Evolutionary conservation across 257 asterid species (phyloP).

Genomic region (Przewalskia tangutica): DNA sequence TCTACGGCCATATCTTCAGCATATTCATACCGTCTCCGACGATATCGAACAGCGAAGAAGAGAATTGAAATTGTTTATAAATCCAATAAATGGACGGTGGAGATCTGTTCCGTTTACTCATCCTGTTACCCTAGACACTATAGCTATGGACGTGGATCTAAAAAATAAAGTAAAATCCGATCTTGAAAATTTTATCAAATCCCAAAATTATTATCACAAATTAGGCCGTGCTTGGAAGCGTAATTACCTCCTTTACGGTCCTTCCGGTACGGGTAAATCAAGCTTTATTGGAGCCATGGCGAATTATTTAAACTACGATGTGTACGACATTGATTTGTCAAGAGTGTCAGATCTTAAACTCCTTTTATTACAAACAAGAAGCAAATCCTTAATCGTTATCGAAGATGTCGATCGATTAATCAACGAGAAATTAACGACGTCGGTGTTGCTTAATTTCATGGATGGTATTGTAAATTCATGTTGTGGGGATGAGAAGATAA

Average conservation of each 20-base stretch:
- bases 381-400: conserved; percentile 53
- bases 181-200: conserved; percentile 55
- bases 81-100: conserved; percentile 58
- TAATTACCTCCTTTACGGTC: conserved; percentile 69
- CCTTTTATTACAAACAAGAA: conserved; percentile 60
- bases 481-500: conserved; percentile 74
- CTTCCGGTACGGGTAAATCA: conserved; percentile 82
- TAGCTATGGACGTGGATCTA: conserved; percentile 82
- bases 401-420: conserved; percentile 79
- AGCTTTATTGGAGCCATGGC: conserved; percentile 82
- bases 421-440: conserved; percentile 28
- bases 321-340: conserved; percentile 62
- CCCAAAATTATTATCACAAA: conserved; percentile 70
- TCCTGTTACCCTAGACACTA: conserved; percentile 78
- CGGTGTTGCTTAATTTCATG: conserved; percentile 81
- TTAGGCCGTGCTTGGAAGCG: conserved; percentile 90
- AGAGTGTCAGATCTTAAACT: conserved; percentile 56
- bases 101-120: conserved; percentile 55
- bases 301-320: conserved; percentile 49
- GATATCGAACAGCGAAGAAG: conserved; percentile 63
- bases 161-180: conserved; percentile 67
- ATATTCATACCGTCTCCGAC: conserved; percentile 52
- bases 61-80: conserved; percentile 51
- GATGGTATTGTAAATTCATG: conserved; percentile 68
- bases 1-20: conserved; percentile 63